Conservation (phyloP, 257 asterid species). For the Nyctanthes arbortristis region DNA sequence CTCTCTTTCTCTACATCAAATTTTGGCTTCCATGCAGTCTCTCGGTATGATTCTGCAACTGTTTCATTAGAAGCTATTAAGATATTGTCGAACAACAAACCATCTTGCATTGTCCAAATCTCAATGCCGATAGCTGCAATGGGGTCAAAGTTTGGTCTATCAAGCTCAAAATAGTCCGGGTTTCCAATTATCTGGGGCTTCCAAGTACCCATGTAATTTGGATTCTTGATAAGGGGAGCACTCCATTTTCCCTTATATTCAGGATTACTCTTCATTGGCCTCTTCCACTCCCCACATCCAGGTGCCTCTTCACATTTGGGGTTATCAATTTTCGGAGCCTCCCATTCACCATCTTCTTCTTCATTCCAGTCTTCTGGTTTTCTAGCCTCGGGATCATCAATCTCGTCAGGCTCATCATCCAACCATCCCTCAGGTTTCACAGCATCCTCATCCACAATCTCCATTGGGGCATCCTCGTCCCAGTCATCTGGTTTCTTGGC, state of each 20-base stretch:
- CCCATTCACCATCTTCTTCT: constrained; percentile 99
- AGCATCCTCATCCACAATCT: constrained; percentile 84
- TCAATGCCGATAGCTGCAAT: constrained; percentile 99
- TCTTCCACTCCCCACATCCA: constrained; percentile 98
- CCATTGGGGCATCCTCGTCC: constrained; percentile 95
- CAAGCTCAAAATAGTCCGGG: constrained; percentile 82
- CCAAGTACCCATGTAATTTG: constrained; percentile 92
- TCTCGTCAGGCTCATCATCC: constrained; percentile 96
- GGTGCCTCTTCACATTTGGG: constrained; percentile 81
- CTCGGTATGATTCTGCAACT: constrained; percentile 66
- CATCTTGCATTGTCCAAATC: constrained; percentile 99
- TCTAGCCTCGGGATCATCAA: constrained; percentile 89
- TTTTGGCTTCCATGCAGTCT: constrained; percentile 81
- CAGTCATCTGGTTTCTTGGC: constrained; percentile 92
- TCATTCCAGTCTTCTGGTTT: constrained; percentile 99
- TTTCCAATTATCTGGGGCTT: constrained; percentile 78
- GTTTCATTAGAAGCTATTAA: constrained; percentile 65
- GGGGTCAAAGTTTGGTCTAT: constrained; percentile 83
- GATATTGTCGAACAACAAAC: constrained; percentile 85
- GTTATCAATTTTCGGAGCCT: constrained; percentile 84
- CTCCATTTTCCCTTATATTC: constrained; percentile 94
- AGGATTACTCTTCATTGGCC: constrained; percentile 82
- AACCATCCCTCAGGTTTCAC: constrained; percentile 97
- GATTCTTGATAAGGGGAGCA: constrained; percentile 83
- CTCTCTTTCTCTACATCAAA: constrained; percentile 76